Evolutionary conservation across 805 yeast genomes (phyloP).

Genomic region (Ogataea paradorogensis): DNA sequence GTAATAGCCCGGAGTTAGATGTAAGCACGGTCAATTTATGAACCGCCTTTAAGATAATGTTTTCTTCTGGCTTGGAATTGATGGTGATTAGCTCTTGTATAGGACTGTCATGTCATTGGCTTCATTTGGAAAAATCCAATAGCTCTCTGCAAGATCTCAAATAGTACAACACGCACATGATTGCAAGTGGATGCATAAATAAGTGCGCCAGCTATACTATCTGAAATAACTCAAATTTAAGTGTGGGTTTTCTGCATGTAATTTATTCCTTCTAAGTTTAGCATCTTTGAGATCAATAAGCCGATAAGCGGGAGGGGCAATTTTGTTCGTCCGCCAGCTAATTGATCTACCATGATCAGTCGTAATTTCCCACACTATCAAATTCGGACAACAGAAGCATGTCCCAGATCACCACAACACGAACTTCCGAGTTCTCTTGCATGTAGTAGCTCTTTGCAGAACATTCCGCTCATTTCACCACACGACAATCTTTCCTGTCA

Average conservation of each 20-base stretch:
- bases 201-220: neutral
- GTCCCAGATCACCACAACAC: slow-evolving; percentile 1
- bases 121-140: too few species aligned
- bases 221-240: neutral
- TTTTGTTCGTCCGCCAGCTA: too few species aligned
- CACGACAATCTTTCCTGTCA: neutral
- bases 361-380: neutral
- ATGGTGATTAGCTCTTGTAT: too few species aligned
- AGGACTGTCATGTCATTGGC: too few species aligned
- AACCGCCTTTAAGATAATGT: too few species aligned
- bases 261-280: slow-evolving; percentile 6
- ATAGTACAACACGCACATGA: too few species aligned
- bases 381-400: slow-evolving; percentile 3
- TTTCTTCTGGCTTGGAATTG: too few species aligned
- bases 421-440: neutral
- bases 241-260: slow-evolving; percentile 6
- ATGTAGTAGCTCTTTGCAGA: neutral
- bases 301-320: neutral
- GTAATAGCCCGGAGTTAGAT: neutral
- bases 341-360: neutral
- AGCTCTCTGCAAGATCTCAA: neutral
- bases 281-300: slow-evolving; percentile 1
- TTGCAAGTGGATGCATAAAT: neutral
- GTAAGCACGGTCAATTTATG: neutral
- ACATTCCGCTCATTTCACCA: neutral